Conservation (phyloP, 805 yeast genomes). For the Candida orba region DNA sequence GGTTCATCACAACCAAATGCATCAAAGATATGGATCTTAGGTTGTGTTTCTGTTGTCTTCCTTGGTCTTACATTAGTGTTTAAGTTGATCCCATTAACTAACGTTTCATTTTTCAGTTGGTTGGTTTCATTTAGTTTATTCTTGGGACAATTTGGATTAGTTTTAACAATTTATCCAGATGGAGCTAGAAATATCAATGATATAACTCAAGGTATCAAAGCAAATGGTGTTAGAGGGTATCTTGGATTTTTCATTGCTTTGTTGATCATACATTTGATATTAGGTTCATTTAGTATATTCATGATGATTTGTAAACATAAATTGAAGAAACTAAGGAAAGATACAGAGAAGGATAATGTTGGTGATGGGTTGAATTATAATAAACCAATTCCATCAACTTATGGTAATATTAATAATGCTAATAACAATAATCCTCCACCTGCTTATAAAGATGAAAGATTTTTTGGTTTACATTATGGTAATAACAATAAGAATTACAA, state of each 20-base stretch:
- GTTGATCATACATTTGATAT: not conserved
- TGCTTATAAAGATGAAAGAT: no score
- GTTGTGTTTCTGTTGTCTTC: not conserved
- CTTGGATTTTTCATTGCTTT: constrained; percentile 2
- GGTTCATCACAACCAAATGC: not conserved
- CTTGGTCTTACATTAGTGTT: not conserved
- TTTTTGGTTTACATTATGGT: no score
- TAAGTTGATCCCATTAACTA: not conserved
- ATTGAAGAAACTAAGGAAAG: no score
- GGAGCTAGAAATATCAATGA: constrained; percentile 1
- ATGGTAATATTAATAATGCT: no score
- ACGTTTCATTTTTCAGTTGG: not conserved
- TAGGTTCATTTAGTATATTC: not conserved
- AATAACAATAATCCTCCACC: no score
- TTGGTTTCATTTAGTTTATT: constrained; percentile 1
- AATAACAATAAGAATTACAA: no score
- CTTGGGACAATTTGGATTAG: constrained; percentile 2
- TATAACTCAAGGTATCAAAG: not conserved
- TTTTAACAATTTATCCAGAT: not conserved
- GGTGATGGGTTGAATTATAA: no score
- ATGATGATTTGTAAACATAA: no score
- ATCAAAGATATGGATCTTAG: constrained; percentile 2
- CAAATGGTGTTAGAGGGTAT: not conserved
- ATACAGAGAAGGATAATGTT: no score
- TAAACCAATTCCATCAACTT: no score